Evolutionary conservation across 2,329 filamentous ascomycete genomes (phyloP).

Genomic region (Acrocalymma vagum): DNA sequence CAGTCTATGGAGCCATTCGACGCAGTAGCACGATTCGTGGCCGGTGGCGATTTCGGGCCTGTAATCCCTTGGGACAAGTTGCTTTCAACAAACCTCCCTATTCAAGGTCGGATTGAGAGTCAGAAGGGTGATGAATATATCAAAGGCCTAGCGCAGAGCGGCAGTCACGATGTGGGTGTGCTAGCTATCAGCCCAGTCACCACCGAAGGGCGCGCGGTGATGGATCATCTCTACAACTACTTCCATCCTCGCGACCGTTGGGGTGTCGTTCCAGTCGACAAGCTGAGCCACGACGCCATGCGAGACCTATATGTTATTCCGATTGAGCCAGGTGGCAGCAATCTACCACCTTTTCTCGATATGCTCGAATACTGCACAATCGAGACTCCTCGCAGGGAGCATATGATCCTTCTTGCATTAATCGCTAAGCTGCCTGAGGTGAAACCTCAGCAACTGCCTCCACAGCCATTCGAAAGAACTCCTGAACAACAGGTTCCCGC

Average conservation of each 20-base stretch:
- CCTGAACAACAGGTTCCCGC: slow-evolving; percentile 21
- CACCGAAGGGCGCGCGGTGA: slow-evolving; percentile 65
- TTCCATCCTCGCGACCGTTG: slow-evolving; percentile 84
- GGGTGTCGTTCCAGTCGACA: slow-evolving; percentile 71
- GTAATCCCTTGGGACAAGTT: slow-evolving; percentile 77
- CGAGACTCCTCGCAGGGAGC: slow-evolving; percentile 74
- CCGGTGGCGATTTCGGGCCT: slow-evolving; percentile 78
- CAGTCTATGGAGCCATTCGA: slow-evolving; percentile 77
- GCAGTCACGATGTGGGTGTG: slow-evolving; percentile 84
- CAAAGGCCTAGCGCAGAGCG: slow-evolving; percentile 83
- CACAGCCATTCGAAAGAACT: slow-evolving; percentile 35
- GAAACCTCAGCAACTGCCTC: slow-evolving; percentile 36
- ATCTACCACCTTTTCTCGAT: slow-evolving; percentile 84
- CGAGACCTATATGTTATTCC: slow-evolving; percentile 93
- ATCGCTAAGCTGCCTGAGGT: slow-evolving; percentile 66
- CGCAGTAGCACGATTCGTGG: slow-evolving; percentile 82
- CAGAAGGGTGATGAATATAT: slow-evolving; percentile 90
- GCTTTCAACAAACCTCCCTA: slow-evolving; percentile 73
- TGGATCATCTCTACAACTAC: slow-evolving; percentile 84
- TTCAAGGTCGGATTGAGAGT: slow-evolving; percentile 82
- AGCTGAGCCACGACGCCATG: slow-evolving; percentile 74
- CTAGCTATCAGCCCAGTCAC: slow-evolving; percentile 73
- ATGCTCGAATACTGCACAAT: slow-evolving; percentile 87
- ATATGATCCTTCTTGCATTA: slow-evolving; percentile 83
- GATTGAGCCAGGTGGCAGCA: slow-evolving; percentile 73